These are phyloP conservation scores for Paraleonurus japonicus DNA, from an alignment of 257 asterid genomes.

Conservation along the genomic window DNA sequence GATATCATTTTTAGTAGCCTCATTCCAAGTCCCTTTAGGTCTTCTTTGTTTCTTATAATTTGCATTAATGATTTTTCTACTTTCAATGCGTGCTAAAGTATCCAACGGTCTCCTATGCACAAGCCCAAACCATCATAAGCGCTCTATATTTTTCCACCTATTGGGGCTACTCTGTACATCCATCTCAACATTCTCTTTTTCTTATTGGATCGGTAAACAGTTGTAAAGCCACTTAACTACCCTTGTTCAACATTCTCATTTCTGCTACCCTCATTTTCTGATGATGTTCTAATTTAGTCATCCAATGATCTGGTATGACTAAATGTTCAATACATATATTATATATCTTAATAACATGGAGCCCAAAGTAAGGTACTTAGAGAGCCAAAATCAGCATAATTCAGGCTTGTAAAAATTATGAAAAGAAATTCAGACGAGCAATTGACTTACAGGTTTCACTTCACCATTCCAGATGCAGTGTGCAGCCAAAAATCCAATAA, in stretches of 20 bases:
- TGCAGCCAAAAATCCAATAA: conserved; percentile 82
- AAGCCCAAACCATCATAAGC: too few species aligned
- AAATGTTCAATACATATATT: background rate
- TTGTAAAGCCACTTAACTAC: too few species aligned
- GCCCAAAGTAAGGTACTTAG: background rate
- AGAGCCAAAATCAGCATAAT: background rate
- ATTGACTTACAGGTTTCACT: conserved; percentile 69
- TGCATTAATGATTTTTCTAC: background rate
- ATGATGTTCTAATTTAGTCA: background rate
- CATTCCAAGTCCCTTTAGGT: too few species aligned
- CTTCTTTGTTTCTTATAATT: too few species aligned
- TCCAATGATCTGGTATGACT: background rate
- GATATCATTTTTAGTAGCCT: too few species aligned
- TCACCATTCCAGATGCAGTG: conserved; percentile 93
- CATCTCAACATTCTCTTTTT: background rate
- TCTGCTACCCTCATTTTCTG: background rate
- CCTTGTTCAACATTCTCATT: background rate
- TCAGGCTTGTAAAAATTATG: background rate
- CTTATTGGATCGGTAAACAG: too few species aligned
- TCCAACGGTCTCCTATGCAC: too few species aligned
- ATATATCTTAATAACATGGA: background rate
- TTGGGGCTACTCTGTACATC: background rate
- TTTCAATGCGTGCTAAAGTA: too few species aligned
- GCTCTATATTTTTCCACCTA: background rate
- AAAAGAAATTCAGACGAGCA: background rate